These are phyloP conservation scores for Pleodorina starrii DNA, from an alignment of 139 green algal genomes.

Conservation along the genomic window DNA sequence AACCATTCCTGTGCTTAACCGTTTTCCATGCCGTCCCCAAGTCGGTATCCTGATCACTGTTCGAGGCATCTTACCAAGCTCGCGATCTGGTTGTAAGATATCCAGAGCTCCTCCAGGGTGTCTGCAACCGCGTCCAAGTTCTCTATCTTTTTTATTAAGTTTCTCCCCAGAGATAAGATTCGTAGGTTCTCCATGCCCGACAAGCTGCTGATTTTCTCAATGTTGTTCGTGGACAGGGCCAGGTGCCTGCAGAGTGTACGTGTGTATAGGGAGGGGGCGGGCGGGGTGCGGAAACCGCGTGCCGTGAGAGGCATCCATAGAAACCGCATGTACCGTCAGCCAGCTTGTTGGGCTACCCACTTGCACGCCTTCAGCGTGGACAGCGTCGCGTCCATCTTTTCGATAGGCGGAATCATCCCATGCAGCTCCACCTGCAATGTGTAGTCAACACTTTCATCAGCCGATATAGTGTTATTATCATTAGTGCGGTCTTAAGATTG, in stretches of 20 bases:
- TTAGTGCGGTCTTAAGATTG: neutral
- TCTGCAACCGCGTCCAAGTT: conserved; percentile 90
- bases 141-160: conserved; percentile 96
- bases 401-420: conserved; percentile 87
- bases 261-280: no score
- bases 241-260: conserved; percentile 77
- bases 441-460: neutral
- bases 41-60: no score
- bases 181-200: conserved; percentile 85
- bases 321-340: no score
- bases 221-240: conserved; percentile 95
- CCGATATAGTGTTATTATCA: neutral
- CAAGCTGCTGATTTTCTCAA: conserved; percentile 93
- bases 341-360: no score
- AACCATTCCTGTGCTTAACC: no score
- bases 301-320: no score
- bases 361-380: conserved; percentile 88
- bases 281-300: no score
- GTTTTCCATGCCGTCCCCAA: no score
- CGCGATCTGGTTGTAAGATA: conserved; percentile 95
- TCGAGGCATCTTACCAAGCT: conserved; percentile 86
- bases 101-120: conserved; percentile 95
- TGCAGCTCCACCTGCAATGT: conserved; percentile 83
- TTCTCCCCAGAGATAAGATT: conserved; percentile 90
- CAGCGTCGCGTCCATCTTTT: conserved; percentile 94